phyloP scores from a whole-genome alignment of 2,329 filamentous ascomycete species.

The Neocucurbitaria cava region DNA sequence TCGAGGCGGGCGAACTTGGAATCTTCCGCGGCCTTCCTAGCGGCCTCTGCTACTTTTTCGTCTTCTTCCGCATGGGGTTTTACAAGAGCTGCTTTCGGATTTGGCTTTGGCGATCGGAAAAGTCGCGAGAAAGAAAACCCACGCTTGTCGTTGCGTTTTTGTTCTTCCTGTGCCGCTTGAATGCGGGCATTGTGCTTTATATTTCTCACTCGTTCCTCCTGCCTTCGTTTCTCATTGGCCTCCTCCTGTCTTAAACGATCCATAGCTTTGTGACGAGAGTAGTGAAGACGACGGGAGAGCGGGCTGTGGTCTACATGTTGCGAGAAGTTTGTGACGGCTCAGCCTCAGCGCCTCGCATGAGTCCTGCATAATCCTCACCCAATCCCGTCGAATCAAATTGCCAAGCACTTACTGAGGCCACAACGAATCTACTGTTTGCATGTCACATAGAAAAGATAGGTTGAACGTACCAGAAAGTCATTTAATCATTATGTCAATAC shows the following conservation, averaged over 20 bases:
- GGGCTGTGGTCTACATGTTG: neutral
- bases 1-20: conserved; percentile 48
- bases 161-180: no score
- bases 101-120: no score
- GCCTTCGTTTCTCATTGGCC: no score
- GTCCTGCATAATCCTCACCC: neutral
- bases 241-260: no score
- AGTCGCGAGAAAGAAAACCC: no score
- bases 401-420: neutral
- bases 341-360: neutral
- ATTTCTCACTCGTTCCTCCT: no score
- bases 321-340: neutral
- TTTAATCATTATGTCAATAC: conserved; percentile 24
- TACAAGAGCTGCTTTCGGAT: no score
- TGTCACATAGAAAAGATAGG: neutral
- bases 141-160: no score
- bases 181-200: no score
- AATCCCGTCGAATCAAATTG: neutral
- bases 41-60: conserved; percentile 33
- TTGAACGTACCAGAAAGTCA: neutral
- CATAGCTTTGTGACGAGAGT: no score
- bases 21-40: conserved; percentile 41
- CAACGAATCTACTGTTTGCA: no score
- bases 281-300: neutral
- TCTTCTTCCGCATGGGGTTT: conserved; percentile 40